Evolutionary conservation across 768 basidiomycete species (phyloP), one percentile per base, ranked within the genome.

Genomic region (Trametes cingulata): DNA sequence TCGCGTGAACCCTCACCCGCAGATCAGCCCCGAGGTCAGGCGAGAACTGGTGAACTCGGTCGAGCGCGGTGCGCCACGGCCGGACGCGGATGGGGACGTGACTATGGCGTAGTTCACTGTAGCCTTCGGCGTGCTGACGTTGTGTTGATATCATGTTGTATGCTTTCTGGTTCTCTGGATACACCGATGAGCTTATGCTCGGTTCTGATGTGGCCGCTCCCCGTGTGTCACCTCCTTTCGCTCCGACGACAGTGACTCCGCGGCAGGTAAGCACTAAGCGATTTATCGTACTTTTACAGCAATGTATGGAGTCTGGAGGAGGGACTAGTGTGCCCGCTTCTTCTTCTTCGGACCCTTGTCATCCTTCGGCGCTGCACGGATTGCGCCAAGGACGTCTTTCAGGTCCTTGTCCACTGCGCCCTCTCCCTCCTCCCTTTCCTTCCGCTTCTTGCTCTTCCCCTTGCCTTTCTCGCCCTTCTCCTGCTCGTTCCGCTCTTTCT

Each of bases 11-110:
- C 85, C 88, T 8, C 97, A 99, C 71, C 80, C 87, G 7, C 88
- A 93, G 71, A 97, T 98, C 68, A 82, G 91, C 46, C 79, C 87
- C 0, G 97, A 99, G 75, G 87, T 98, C 56, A 82, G 97, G 68
- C 76, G 97, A 63, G 97, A 98, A 71, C 76, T 99, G 27, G 82
- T 95, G 50, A 92, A 86, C 69, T 91, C 90, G 3, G 92, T 95
- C 10, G 88, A 84, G 46, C 80, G 96, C 66, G 96, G 93, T 0
- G 94, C 92, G 33, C 85, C 90, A 25, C 78, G 88, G 65, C 75
- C 78, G 13, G 84, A 83, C 56, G 77, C 78, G n/a, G 81, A 84
- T 57, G 84, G 83, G 56, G 91, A 92, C 53, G 56, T 73, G 22
- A 54, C 63, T 8, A 69, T 72, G 69, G 61, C 52, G 37, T 63